phyloP scores from a whole-genome alignment of 2,329 filamentous ascomycete species.

The Albifimbria verrucaria region DNA sequence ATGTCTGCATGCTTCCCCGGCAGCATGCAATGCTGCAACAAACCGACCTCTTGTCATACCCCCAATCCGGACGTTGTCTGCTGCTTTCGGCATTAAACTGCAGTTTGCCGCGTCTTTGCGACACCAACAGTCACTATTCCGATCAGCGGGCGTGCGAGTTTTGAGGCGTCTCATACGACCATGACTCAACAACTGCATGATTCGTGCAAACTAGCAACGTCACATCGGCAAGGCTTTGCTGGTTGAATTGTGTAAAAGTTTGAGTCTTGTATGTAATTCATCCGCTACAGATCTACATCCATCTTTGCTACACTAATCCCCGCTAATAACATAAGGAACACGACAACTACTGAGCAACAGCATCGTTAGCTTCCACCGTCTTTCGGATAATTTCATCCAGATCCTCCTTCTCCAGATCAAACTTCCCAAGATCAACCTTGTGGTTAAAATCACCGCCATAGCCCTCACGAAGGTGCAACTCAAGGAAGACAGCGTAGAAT shows the following conservation, averaged over 20 bases:
- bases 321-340: too few relatives aligned
- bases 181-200: too few relatives aligned
- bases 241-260: too few relatives aligned
- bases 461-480: conserved; percentile 24
- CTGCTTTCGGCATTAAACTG: neutral
- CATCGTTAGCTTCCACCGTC: conserved; percentile 1
- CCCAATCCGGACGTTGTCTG: neutral
- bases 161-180: neutral
- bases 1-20: neutral
- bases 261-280: too few relatives aligned
- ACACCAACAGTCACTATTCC: too few relatives aligned
- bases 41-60: neutral
- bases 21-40: neutral
- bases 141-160: too few relatives aligned
- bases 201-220: neutral
- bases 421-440: conserved; percentile 22
- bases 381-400: conserved; percentile 22
- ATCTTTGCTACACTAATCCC: too few relatives aligned
- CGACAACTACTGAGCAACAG: neutral
- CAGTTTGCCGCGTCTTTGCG: neutral
- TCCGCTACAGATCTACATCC: too few relatives aligned
- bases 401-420: conserved; percentile 24
- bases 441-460: conserved; percentile 28
- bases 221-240: neutral
- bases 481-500: conserved; percentile 20